Base-by-base conservation (phyloP, 495 filamentous ascomycete genomes). In the Cercophora samala region DNA sequence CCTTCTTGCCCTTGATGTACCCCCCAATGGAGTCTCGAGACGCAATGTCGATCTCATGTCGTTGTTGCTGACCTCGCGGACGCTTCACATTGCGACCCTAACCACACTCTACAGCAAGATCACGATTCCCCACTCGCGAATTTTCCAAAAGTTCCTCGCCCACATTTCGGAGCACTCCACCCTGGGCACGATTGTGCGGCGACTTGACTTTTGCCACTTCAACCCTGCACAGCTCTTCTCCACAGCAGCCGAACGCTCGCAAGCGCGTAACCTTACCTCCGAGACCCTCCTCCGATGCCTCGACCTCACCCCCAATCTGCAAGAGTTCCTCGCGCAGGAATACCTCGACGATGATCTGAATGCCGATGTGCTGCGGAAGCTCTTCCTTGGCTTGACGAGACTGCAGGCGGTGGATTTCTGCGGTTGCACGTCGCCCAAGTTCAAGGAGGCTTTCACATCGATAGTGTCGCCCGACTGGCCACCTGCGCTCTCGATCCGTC, bases 181-280 rank as follows among this genome's bases (percentile, higher is more conserved):
- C 15, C 82, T 93, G 61, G 92, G 92, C 19, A 90, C 88, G 37
- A 86, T 95, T 63, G 91, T 95, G 46, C 86, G 89, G 61, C 88
- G 92, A 53, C 79, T 95, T 26, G 92, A 96, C 78, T 93, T 96
- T 76, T 92, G 91, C 55, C 91, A 93, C 81, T 94, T 93, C 78
- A 95, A 92, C 73, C 92, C 92, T 5, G 85, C 91, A 19, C 91
- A 91, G 25, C 81, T 93, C 46, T 93, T 93, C 71, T 86, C 89
- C 60, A 94, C 90, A 56, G 90, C 86, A 70, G 87, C 90, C 78
- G 90, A 93, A 85, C 91, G 92, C 58, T 80, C 85, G 51, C 86
- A 91, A 76, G 91, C 93, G 70, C 89, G 89, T 76, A 93, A 93
- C 75, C 77, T 96, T 71, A 96, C 92, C 25, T 83, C 90, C 52